Conservation (phyloP, 306 rosid species). For the Quercus dentata region DNA sequence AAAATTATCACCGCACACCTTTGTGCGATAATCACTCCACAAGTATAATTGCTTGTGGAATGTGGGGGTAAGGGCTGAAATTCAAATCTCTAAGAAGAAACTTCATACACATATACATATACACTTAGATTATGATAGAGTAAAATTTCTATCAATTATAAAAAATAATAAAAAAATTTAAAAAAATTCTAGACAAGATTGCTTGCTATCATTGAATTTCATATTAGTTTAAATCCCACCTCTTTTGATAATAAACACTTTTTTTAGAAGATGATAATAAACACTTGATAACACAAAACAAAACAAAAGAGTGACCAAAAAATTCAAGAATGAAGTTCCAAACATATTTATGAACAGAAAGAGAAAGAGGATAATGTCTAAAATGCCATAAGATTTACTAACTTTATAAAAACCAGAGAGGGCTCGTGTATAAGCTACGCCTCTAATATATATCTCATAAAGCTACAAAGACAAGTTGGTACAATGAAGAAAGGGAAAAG, state of each 20-base stretch:
- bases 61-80: rapidly evolving
- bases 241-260: background rate
- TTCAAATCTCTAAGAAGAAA: rapidly evolving
- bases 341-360: background rate
- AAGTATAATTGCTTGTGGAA: rapidly evolving
- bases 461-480: slow-evolving; percentile 20
- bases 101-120: too few relatives aligned
- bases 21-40: rapidly evolving
- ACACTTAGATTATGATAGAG: rapidly evolving
- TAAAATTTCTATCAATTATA: too few relatives aligned
- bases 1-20: rapidly evolving
- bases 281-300: background rate
- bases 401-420: background rate
- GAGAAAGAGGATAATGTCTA: background rate
- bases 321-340: background rate
- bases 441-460: slow-evolving; percentile 27
- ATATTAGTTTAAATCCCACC: background rate
- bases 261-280: background rate
- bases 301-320: background rate
- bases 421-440: slow-evolving; percentile 23
- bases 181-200: background rate
- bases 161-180: background rate
- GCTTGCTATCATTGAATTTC: background rate
- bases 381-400: background rate
- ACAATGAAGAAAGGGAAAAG: background rate